These are phyloP conservation scores for Pachyrhizus erosus DNA, from an alignment of 306 rosid species.

Conservation along the genomic window DNA sequence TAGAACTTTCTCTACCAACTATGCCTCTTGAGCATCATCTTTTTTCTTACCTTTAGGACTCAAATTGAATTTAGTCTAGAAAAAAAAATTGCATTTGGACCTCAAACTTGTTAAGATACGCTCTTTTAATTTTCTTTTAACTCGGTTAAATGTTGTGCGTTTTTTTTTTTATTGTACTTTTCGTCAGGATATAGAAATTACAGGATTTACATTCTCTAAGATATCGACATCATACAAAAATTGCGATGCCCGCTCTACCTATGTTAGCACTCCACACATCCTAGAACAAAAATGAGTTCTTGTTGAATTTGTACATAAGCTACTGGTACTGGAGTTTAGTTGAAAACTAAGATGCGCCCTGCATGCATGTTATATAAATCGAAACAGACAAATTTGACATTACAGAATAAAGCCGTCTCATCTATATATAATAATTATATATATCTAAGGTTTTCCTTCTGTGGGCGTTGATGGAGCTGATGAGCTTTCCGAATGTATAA, in stretches of 20 bases:
- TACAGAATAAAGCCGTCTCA: background rate
- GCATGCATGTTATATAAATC: background rate
- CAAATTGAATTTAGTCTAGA: too few species aligned
- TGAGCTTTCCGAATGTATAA: background rate
- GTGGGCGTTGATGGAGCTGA: slow-evolving; percentile 27
- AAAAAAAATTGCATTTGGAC: too few species aligned
- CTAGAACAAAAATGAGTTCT: background rate
- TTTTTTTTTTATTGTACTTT: too few species aligned
- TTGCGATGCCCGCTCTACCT: background rate
- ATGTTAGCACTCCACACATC: background rate
- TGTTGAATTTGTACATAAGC: background rate
- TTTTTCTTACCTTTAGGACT: too few species aligned
- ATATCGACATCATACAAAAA: slow-evolving; percentile 33
- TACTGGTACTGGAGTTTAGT: background rate
- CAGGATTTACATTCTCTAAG: background rate
- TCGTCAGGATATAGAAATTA: background rate
- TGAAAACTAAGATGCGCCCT: background rate
- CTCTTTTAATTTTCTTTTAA: too few species aligned
- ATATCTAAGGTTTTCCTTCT: background rate
- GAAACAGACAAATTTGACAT: background rate
- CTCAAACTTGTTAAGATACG: too few species aligned
- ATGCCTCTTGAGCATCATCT: too few species aligned
- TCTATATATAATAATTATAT: background rate
- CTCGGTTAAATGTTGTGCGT: too few species aligned
- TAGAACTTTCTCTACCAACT: too few species aligned